Evolutionary conservation across 179 eudicot genomes (phyloP).

Genomic region (Carnegiea gigantea): DNA sequence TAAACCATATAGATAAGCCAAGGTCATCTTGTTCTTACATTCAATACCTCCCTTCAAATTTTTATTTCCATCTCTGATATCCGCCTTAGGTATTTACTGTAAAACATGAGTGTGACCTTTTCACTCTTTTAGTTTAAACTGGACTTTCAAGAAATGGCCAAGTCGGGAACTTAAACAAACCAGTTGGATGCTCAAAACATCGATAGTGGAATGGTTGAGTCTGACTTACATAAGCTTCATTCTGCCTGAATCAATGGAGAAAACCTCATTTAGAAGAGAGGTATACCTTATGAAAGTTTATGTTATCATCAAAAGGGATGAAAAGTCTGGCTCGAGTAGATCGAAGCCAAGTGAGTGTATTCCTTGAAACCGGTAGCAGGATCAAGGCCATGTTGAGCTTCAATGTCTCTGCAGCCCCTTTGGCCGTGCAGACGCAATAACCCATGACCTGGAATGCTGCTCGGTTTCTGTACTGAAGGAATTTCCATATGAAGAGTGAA

Average conservation of each 20-base stretch:
- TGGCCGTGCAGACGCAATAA: conserved; percentile 68
- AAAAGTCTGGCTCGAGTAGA: conserved; percentile 57
- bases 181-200: no score
- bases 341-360: conserved; percentile 67
- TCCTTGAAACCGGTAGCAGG: conserved; percentile 72
- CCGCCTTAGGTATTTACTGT: neutral
- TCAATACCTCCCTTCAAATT: neutral
- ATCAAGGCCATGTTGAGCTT: conserved; percentile 82
- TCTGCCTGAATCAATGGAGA: neutral
- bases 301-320: conserved; percentile 71
- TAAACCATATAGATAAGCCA: neutral
- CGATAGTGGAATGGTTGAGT: no score
- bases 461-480: conserved; percentile 51
- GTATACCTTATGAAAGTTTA: conserved; percentile 73
- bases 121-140: neutral
- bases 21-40: neutral
- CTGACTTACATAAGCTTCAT: neutral
- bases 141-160: neutral
- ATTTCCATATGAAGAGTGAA: conserved; percentile 65
- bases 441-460: conserved; percentile 73
- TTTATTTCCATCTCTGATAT: neutral
- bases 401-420: conserved; percentile 82
- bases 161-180: no score
- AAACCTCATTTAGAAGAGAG: neutral
- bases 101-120: neutral